Evolutionary conservation across 2,329 filamentous ascomycete genomes (phyloP).

Genomic region (Pseudocercospora musae): DNA sequence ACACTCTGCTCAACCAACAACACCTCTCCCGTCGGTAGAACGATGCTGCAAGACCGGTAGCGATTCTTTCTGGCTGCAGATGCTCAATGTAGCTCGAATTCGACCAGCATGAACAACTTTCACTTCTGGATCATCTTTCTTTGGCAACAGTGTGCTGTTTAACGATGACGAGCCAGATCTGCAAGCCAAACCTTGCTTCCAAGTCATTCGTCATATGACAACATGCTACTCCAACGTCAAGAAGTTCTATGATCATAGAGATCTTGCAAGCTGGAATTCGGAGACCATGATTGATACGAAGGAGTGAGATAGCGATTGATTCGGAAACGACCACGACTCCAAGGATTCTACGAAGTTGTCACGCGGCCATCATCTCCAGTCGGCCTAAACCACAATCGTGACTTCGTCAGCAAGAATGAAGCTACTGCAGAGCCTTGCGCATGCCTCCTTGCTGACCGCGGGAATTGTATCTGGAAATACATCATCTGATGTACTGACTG

Average conservation of each 20-base stretch:
- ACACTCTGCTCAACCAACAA: too few species aligned
- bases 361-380: neutral
- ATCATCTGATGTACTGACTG: neutral
- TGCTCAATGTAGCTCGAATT: too few species aligned
- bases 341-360: neutral
- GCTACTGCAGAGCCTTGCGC: neutral
- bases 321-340: neutral
- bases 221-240: neutral
- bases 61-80: too few species aligned
- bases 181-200: neutral
- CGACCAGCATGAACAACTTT: too few species aligned
- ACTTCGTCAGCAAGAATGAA: neutral
- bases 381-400: neutral
- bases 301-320: neutral
- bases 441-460: neutral
- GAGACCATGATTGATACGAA: neutral
- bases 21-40: too few species aligned
- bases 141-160: neutral
- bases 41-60: too few species aligned
- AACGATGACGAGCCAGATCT: neutral
- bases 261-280: too few species aligned
- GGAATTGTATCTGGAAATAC: neutral
- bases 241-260: too few species aligned
- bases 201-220: neutral
- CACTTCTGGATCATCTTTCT: too few species aligned